phyloP scores from a whole-genome alignment of 2,329 filamentous ascomycete genomes.

The Fusarium secorum region DNA sequence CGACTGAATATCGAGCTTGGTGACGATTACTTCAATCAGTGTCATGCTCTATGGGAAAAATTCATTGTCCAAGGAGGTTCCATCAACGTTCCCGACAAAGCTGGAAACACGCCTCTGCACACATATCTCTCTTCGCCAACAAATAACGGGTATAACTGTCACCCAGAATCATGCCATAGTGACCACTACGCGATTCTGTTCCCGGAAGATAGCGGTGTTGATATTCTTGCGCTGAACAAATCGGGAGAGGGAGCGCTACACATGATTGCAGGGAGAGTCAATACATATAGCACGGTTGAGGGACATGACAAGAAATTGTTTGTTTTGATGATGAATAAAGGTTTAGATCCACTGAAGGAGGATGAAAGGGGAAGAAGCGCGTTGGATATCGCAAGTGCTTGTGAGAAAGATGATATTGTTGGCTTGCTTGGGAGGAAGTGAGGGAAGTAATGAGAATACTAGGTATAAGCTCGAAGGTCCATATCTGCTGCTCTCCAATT shows the following conservation, averaged over 20 bases:
- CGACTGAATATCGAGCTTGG: background rate
- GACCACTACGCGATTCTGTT: conserved; percentile 25
- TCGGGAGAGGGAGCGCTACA: conserved; percentile 32
- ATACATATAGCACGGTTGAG: accelerated
- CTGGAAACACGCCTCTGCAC: conserved; percentile 28
- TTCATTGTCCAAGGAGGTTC: conserved; percentile 9
- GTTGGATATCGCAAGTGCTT: conserved; percentile 37
- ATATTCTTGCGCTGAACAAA: conserved; percentile 22
- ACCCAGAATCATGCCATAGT: conserved; percentile 6
- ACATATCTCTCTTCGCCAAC: conserved; percentile 1
- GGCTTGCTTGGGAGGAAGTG: conserved; percentile 16
- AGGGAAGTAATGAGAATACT: background rate
- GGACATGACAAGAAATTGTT: conserved; percentile 30
- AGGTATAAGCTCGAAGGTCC: background rate
- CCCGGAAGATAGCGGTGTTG: conserved; percentile 9
- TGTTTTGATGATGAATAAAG: conserved; percentile 22
- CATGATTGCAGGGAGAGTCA: background rate
- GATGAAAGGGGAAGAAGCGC: conserved; percentile 32
- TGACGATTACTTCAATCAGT: conserved; percentile 5
- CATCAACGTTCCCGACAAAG: conserved; percentile 19
- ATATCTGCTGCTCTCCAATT: background rate
- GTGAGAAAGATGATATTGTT: conserved; percentile 31
- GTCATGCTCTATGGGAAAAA: conserved; percentile 15
- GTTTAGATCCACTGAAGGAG: conserved; percentile 34
- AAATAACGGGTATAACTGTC: accelerated